Conservation (phyloP, 768 basidiomycete species). For the Amanita fuliginea region DNA sequence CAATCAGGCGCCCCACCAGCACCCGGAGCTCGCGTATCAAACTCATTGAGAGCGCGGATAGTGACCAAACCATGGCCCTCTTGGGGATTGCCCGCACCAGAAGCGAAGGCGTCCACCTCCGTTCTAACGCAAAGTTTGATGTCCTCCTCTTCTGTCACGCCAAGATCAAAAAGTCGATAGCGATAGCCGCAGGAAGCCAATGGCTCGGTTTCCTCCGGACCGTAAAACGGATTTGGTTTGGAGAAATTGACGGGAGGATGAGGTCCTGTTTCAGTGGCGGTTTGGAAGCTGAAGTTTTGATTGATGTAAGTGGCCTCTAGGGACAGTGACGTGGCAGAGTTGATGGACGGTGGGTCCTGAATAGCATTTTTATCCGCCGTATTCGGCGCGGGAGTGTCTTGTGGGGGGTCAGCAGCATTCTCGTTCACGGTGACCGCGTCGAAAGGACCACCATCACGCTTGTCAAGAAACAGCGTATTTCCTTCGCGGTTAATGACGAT, state of each 20-base stretch:
- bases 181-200: conserved; percentile 94
- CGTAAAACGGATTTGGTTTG: conserved; percentile 93
- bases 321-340: conserved; percentile 86
- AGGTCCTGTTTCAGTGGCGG: conserved; percentile 62
- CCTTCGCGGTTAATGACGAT: conserved; percentile 92
- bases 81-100: conserved; percentile 48
- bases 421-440: conserved; percentile 98
- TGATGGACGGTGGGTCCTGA: conserved; percentile 76
- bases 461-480: conserved; percentile 91
- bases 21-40: conserved; percentile 83
- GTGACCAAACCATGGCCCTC: conserved; percentile 76
- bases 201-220: conserved; percentile 87
- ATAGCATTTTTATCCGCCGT: conserved; percentile 49
- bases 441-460: conserved; percentile 94
- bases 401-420: conserved; percentile 91
- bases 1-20: conserved; percentile 97
- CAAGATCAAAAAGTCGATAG: conserved; percentile 91
- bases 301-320: conserved; percentile 99
- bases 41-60: conserved; percentile 94
- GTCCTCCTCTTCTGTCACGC: conserved; percentile 84
- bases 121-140: conserved; percentile 88
- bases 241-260: conserved; percentile 62
- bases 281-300: conserved; percentile 96
- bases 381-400: conserved; percentile 69
- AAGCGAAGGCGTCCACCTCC: conserved; percentile 84